Percentiles rank a stretch among this genome's conserved stretches.
Conservation (phyloP, 2,329 filamentous ascomycete genomes). For the Claviceps cyperi region DNA sequence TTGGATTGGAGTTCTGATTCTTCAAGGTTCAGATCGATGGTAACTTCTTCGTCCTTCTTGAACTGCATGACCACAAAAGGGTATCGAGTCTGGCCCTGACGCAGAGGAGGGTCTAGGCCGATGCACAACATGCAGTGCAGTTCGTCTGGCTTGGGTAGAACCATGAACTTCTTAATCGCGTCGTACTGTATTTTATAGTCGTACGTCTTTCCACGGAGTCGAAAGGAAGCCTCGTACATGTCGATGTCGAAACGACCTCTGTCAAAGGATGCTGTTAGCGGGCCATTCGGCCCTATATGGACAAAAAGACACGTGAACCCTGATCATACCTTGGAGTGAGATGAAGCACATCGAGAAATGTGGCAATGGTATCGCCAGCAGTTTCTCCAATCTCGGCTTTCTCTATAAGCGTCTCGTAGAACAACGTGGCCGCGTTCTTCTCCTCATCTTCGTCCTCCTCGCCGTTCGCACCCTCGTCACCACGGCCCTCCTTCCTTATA, state of each 20-base stretch:
- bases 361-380: conserved; percentile 95
- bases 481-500: conserved; percentile 53
- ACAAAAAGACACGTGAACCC: not conserved
- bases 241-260: conserved; percentile 99
- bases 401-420: conserved; percentile 95
- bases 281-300: not conserved
- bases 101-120: conserved; percentile 83
- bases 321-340: conserved; percentile 66
- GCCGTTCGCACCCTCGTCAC: conserved; percentile 59
- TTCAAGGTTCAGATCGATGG: conserved; percentile 89
- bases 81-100: conserved; percentile 94
- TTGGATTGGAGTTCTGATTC: conserved; percentile 70
- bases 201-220: conserved; percentile 95
- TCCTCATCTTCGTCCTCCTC: conserved; percentile 46
- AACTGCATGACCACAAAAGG: conserved; percentile 99
- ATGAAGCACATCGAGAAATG: conserved; percentile 91
- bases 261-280: conserved; percentile 8
- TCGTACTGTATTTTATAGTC: conserved; percentile 99
- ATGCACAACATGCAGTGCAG: conserved; percentile 90
- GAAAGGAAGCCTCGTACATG: conserved; percentile 97
- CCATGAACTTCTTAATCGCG: conserved; percentile 96
- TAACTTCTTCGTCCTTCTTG: conserved; percentile 94
- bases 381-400: conserved; percentile 99
- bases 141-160: conserved; percentile 96
- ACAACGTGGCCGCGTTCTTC: conserved; percentile 90